Evolutionary conservation across 345 rosid genomes (phyloP).

Genomic region (Cardamine resedifolia): DNA sequence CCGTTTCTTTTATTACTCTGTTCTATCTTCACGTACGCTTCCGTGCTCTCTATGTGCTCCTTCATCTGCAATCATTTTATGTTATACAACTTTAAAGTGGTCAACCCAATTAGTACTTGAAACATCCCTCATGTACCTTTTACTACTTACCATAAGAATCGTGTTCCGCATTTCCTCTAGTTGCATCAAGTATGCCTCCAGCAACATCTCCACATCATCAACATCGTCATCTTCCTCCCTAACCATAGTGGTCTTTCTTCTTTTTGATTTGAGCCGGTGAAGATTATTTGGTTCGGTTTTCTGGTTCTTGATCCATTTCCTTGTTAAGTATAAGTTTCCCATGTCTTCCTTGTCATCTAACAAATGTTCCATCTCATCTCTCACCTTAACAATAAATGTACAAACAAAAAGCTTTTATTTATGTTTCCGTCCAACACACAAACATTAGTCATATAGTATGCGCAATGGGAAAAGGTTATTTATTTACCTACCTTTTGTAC

Average conservation of each 20-base stretch:
- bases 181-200: conserved; percentile 93
- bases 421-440: background rate
- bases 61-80: conserved; percentile 36
- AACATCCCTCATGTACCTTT: background rate
- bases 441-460: background rate
- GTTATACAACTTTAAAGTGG: too few species aligned
- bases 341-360: conserved; percentile 86
- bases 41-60: conserved; percentile 87
- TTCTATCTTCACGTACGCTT: conserved; percentile 85
- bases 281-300: conserved; percentile 50
- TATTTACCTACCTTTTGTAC: conserved; percentile 68
- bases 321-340: conserved; percentile 76
- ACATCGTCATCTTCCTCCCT: conserved; percentile 65
- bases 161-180: conserved; percentile 88
- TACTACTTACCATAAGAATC: conserved; percentile 55
- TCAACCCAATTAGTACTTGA: too few species aligned
- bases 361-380: conserved; percentile 82
- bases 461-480: background rate
- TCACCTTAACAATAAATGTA: conserved; percentile 48
- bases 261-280: conserved; percentile 47
- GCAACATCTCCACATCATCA: conserved; percentile 87
- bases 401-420: background rate
- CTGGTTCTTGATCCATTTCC: conserved; percentile 74
- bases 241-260: conserved; percentile 63
- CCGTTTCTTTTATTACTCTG: conserved; percentile 80